Evolutionary conservation across 805 yeast species (phyloP).

Genomic region (Candida odintsovae): DNA sequence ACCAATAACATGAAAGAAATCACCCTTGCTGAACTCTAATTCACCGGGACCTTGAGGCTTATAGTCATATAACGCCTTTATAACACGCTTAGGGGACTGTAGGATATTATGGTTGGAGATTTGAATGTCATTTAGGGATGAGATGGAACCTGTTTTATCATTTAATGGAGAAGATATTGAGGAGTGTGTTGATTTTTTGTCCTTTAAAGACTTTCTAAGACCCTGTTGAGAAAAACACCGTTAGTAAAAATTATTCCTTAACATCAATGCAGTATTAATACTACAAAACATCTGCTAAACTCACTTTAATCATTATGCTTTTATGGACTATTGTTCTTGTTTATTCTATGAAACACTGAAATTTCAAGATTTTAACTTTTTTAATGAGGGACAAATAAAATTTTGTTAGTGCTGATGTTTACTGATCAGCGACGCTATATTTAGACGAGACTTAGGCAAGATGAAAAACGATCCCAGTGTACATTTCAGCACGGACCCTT

Average conservation of each 20-base stretch:
- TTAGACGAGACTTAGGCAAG: background rate
- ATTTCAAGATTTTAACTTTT: background rate
- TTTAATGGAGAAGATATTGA: slow-evolving; percentile 23
- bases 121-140: slow-evolving; percentile 21
- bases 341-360: background rate
- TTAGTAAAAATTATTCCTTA: background rate
- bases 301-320: slow-evolving; percentile 7
- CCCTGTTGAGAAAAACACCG: slow-evolving; percentile 9
- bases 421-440: background rate
- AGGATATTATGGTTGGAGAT: slow-evolving; percentile 17
- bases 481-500: background rate
- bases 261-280: background rate
- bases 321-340: background rate
- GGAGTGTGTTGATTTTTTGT: slow-evolving; percentile 19
- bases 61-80: slow-evolving; percentile 76
- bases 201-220: slow-evolving; percentile 24
- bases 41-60: slow-evolving; percentile 78
- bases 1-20: slow-evolving; percentile 77
- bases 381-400: background rate
- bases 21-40: slow-evolving; percentile 72
- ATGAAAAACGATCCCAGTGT: background rate
- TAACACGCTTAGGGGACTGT: slow-evolving; percentile 72
- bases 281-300: background rate
- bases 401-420: slow-evolving; percentile 1
- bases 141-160: slow-evolving; percentile 16